Evolutionary conservation across 1,284 basidiomycete species (phyloP).

Genomic region (Sparassis latifolia): DNA sequence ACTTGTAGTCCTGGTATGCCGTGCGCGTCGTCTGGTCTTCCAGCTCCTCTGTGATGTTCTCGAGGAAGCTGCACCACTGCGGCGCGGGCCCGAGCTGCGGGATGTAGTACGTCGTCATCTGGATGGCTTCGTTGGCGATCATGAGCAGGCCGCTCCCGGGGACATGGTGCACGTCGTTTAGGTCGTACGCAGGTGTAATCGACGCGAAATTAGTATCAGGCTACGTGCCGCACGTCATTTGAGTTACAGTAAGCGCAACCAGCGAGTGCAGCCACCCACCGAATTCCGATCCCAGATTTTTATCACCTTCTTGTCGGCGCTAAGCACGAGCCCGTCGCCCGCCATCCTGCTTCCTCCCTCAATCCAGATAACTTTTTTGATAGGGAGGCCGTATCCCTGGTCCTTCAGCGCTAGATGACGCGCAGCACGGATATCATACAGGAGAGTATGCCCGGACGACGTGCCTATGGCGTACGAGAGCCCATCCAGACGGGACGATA

Average conservation of each 20-base stretch:
- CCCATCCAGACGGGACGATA: constrained; percentile 83
- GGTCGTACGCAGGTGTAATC: constrained; percentile 83
- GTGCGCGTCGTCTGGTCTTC: constrained; percentile 78
- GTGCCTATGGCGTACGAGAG: constrained; percentile 93
- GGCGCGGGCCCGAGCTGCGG: constrained; percentile 96
- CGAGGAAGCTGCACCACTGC: constrained; percentile 95
- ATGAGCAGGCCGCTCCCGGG: constrained; percentile 82
- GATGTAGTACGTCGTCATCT: constrained; percentile 89
- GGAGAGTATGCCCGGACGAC: constrained; percentile 87
- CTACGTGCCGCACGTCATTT: constrained; percentile 29
- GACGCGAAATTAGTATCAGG: constrained; percentile 88
- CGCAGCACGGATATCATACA: constrained; percentile 90
- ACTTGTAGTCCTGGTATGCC: constrained; percentile 96
- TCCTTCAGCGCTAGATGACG: constrained; percentile 88
- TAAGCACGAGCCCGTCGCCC: constrained; percentile 82
- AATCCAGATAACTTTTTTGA: constrained; percentile 87
- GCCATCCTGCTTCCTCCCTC: constrained; percentile 80
- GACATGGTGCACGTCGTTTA: constrained; percentile 87
- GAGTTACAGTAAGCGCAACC: not conserved
- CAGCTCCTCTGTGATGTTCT: constrained; percentile 97
- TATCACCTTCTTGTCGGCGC: constrained; percentile 90
- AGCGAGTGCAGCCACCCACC: constrained; percentile 38
- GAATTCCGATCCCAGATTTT: constrained; percentile 90
- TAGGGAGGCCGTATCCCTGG: constrained; percentile 92
- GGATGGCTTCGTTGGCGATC: constrained; percentile 89